Evolutionary conservation across 2,329 filamentous ascomycete genomes (phyloP).

Genomic region (Penicillium janthinellum): DNA sequence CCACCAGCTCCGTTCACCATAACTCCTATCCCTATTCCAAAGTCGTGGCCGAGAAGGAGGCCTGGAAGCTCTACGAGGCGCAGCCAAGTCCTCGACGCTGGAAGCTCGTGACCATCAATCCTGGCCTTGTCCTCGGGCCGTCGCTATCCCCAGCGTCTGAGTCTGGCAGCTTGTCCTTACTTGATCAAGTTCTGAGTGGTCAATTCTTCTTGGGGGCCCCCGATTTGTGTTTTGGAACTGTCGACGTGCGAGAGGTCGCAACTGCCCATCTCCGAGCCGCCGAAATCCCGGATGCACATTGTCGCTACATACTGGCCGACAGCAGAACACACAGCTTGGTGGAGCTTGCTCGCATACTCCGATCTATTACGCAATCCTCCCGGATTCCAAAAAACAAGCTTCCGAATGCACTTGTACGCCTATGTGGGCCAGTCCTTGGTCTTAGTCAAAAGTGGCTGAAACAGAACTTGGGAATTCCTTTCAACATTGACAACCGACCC

Average conservation of each 20-base stretch:
- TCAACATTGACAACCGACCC: constrained; percentile 23
- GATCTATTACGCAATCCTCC: constrained; percentile 8
- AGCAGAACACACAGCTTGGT: constrained; percentile 10
- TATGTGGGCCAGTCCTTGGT: constrained; percentile 21
- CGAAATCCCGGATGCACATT: constrained; percentile 5
- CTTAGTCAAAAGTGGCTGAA: constrained; percentile 23
- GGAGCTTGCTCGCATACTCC: constrained; percentile 12
- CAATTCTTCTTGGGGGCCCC: constrained; percentile 29
- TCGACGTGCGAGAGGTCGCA: constrained; percentile 19
- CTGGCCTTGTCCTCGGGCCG: constrained; percentile 30
- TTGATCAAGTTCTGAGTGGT: constrained; percentile 30
- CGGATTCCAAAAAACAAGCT: constrained; percentile 9
- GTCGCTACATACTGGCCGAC: constrained; percentile 18
- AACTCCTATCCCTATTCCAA: constrained; percentile 34
- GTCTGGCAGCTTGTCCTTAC: constrained; percentile 30
- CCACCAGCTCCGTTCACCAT: constrained; percentile 26
- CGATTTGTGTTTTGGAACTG: constrained; percentile 26
- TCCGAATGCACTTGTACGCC: constrained; percentile 14
- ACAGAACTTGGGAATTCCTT: constrained; percentile 23
- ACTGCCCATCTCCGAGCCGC: constrained; percentile 19
- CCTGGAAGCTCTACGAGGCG: constrained; percentile 24
- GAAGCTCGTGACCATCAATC: constrained; percentile 31
- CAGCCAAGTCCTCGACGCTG: constrained; percentile 23
- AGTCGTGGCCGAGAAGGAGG: constrained; percentile 30
- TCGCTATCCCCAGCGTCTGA: constrained; percentile 23